Evolutionary conservation across 495 filamentous ascomycete species (phyloP), one percentile per base, ranked within the genome.

Genomic region (Polyplosphaeria fusca): DNA sequence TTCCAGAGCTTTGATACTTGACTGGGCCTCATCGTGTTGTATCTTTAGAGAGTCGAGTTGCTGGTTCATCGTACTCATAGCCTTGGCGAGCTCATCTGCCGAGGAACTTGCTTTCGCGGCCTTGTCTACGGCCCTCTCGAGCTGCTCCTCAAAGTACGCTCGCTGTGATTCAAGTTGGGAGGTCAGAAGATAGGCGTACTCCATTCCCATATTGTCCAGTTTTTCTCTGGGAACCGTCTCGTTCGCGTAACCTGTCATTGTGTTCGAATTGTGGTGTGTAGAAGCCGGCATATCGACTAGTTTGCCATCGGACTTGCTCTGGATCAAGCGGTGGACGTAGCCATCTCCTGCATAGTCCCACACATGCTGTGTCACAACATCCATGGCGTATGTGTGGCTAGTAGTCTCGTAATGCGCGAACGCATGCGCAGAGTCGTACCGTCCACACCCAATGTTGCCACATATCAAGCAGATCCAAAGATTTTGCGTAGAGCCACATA

Each of bases 261-360:
- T 47, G 55, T 61, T 46, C 9, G 23, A 18, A 13, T 27, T 47
- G 16, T n/a, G 4, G 39, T 66, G 61, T 5, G 61, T 54, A 16
- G 60, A 66, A 20, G 76, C 72, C 3, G 91, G 88, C 24, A 96
- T 76, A 67, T 96, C 91, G 38, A 96, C 85, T 1, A 95, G 77
- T 66, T 96, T 90, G 43, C 88, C 89, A 67, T 96, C 90, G 3
- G 86, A 84, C 72, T 95, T 94, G 62, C 87, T 88, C 61, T 93
- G 86, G 50, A 97, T 92, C 28, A 98, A 82, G 9, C 93, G 86
- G 73, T 98, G 93, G 18, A 97, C 93, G 76, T 95, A 98, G 58
- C 84, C 86, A 64, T 98, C 94, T 28, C 87, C 87, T 0, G 86
- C 86, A 66, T 98, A 98, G 74, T 98, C 94, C 93, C 93, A 98